A percentile compares a stretch with the other conserved stretches of the same genome.
Conservation (phyloP, 169 alveolate species). For the Cystoisospora suis region DNA sequence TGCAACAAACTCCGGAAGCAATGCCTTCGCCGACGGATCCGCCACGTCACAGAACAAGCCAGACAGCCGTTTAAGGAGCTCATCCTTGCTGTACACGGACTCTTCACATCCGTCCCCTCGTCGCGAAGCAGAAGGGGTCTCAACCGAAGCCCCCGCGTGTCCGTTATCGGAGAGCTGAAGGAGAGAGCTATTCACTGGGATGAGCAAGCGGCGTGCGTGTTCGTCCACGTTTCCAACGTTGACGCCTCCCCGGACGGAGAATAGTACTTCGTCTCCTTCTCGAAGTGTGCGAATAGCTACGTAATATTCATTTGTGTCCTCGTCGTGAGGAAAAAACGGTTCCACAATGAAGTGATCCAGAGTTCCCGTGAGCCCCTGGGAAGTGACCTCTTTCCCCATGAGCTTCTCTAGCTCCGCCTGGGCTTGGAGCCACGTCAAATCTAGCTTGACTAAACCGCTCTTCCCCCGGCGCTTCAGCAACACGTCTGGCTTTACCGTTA, state of each 20-base stretch:
- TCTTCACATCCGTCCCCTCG: too few species aligned
- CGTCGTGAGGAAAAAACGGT: conserved; percentile 55
- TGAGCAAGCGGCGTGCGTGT: conserved; percentile 58
- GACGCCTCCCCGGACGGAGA: conserved; percentile 63
- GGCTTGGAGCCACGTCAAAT: conserved; percentile 7
- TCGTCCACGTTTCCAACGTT: conserved; percentile 68
- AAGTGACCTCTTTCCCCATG: neutral
- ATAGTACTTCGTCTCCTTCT: conserved; percentile 67
- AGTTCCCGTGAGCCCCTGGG: conserved; percentile 57
- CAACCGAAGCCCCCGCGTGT: too few species aligned
- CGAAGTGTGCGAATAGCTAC: conserved; percentile 64
- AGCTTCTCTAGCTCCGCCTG: neutral
- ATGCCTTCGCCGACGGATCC: neutral
- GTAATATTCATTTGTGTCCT: conserved; percentile 59
- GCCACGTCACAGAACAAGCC: too few species aligned
- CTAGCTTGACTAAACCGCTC: conserved; percentile 65
- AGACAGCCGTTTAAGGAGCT: too few species aligned
- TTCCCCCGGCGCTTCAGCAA: conserved; percentile 72
- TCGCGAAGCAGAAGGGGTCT: too few species aligned
- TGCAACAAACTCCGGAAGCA: conserved; percentile 25
- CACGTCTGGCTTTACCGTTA: conserved; percentile 72
- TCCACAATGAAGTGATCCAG: conserved; percentile 70
- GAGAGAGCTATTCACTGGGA: conserved; percentile 5
- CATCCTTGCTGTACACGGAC: too few species aligned
- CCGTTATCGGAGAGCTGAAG: too few species aligned